Evolutionary conservation across 176 grass and related monocot species (phyloP).

Genomic region (Luzula sylvatica): DNA sequence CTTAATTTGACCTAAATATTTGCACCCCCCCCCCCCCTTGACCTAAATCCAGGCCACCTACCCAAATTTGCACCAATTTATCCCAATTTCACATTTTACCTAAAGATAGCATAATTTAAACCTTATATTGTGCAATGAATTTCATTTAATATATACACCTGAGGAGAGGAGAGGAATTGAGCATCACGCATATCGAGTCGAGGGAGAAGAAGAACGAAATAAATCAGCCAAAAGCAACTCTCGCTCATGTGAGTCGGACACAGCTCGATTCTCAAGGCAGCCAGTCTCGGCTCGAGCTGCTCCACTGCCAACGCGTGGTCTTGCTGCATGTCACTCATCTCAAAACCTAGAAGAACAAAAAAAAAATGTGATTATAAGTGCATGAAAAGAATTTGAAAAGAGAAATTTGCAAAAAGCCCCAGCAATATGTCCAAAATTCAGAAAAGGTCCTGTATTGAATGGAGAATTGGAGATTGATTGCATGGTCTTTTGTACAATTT

Average conservation of each 20-base stretch:
- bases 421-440: neutral
- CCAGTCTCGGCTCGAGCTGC: conserved; percentile 55
- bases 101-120: too few species aligned
- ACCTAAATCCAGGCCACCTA: too few species aligned
- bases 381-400: neutral
- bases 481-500: too few species aligned
- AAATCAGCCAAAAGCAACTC: conserved; percentile 88
- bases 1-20: too few species aligned
- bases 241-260: conserved; percentile 76
- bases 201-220: conserved; percentile 78
- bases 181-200: conserved; percentile 54
- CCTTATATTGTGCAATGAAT: too few species aligned
- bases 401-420: neutral
- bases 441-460: too few species aligned
- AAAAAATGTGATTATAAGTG: neutral
- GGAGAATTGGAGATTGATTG: too few species aligned
- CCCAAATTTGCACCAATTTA: too few species aligned
- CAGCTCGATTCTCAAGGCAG: conserved; percentile 68
- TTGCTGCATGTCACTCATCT: conserved; percentile 66
- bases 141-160: too few species aligned
- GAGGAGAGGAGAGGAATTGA: conserved; percentile 43
- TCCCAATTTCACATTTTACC: too few species aligned
- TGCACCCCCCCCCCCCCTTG: too few species aligned
- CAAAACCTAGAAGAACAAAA: conserved; percentile 45
- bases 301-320: conserved; percentile 71